These are phyloP conservation scores for Lycium ferocissimum DNA, from an alignment of 257 asterid genomes.

Conservation along the genomic window DNA sequence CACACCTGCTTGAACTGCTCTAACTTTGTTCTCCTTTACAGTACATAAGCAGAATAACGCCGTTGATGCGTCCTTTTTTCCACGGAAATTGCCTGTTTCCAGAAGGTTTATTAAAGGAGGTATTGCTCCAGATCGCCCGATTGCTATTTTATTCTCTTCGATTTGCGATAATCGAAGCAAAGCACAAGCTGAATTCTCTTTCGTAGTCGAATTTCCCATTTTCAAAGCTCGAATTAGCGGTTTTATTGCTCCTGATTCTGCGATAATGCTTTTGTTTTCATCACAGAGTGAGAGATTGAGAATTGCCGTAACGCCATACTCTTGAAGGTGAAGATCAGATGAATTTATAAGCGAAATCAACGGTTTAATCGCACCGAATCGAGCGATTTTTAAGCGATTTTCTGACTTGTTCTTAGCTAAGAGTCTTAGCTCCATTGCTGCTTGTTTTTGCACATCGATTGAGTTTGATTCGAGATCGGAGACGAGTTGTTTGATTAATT, in stretches of 20 bases:
- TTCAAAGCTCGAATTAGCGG: constrained; percentile 70
- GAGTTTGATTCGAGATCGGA: constrained; percentile 60
- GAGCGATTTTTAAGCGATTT: constrained; percentile 78
- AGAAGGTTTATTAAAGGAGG: constrained; percentile 72
- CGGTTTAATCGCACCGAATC: constrained; percentile 83
- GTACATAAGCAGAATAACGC: constrained; percentile 86
- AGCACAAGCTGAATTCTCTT: constrained; percentile 94
- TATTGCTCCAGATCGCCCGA: constrained; percentile 84
- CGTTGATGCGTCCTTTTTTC: constrained; percentile 89
- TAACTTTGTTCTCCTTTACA: constrained; percentile 73
- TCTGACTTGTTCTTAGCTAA: constrained; percentile 85
- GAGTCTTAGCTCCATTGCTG: constrained; percentile 84
- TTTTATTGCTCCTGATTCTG: constrained; percentile 81
- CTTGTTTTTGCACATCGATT: constrained; percentile 69
- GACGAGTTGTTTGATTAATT: constrained; percentile 70
- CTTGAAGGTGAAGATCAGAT: constrained; percentile 76
- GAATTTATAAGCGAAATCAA: constrained; percentile 66
- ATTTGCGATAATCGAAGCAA: constrained; percentile 72
- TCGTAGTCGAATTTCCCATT: constrained; percentile 66
- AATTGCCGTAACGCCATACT: constrained; percentile 87
- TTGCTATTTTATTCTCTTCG: constrained; percentile 67
- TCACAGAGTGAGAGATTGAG: constrained; percentile 87
- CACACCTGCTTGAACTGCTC: constrained; percentile 85
- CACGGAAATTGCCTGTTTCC: constrained; percentile 71
- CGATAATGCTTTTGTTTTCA: constrained; percentile 75